A percentile compares a stretch with the other conserved stretches of the same genome.
phyloP scores from a whole-genome alignment of 345 rosid species.

The Gossypium longicalyx region DNA sequence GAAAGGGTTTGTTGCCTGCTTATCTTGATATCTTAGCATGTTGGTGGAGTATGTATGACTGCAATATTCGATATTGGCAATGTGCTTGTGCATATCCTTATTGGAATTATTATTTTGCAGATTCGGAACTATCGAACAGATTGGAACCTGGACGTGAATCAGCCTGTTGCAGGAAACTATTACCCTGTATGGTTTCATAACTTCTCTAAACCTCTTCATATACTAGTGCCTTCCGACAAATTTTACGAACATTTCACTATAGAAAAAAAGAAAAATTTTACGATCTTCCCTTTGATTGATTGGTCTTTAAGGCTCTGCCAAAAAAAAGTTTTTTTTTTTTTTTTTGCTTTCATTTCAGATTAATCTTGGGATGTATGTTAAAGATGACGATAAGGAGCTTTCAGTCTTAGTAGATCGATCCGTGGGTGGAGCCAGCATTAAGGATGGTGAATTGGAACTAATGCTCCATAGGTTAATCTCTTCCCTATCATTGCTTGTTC shows the following conservation, averaged over 20 bases:
- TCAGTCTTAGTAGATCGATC: slow-evolving; percentile 64
- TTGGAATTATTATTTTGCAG: slow-evolving; percentile 28
- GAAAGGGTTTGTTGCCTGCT: slow-evolving; percentile 39
- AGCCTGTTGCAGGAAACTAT: slow-evolving; percentile 71
- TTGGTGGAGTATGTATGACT: background rate
- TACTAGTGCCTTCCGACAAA: no score
- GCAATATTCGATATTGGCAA: background rate
- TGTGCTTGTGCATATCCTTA: background rate
- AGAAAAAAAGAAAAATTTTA: no score
- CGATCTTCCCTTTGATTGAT: background rate
- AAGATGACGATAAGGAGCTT: slow-evolving; percentile 48
- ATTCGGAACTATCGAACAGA: slow-evolving; percentile 57
- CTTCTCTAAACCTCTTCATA: no score
- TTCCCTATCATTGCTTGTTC: background rate
- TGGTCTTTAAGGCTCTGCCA: background rate
- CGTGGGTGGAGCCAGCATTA: slow-evolving; percentile 59
- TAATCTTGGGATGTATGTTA: slow-evolving; percentile 53
- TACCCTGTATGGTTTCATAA: slow-evolving; percentile 50
- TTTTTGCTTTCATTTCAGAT: slow-evolving; percentile 30
- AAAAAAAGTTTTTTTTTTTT: no score
- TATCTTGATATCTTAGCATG: background rate
- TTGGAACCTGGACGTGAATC: slow-evolving; percentile 56
- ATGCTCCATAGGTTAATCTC: slow-evolving; percentile 59
- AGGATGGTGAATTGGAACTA: slow-evolving; percentile 65
- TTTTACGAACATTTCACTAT: no score